Evolutionary conservation across 2,329 filamentous ascomycete genomes (phyloP).

Genomic region (Taxawa tesnikishii): DNA sequence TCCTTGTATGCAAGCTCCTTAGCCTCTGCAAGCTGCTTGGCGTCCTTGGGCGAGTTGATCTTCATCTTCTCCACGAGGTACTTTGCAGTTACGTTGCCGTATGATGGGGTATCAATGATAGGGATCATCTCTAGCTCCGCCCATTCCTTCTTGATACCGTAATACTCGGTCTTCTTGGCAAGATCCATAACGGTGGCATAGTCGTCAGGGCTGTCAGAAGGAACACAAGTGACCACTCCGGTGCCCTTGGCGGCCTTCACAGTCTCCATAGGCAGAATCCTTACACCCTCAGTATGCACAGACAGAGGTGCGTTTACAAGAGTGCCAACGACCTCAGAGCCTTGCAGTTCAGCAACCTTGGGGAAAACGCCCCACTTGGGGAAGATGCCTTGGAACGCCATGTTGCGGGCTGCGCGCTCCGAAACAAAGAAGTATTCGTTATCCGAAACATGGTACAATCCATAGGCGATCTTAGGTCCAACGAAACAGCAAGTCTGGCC

Average conservation of each 20-base stretch:
- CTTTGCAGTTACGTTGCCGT: constrained; percentile 73
- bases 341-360: constrained; percentile 61
- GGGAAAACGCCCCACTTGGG: constrained; percentile 63
- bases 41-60: constrained; percentile 92
- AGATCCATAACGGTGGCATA: constrained; percentile 82
- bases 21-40: constrained; percentile 78
- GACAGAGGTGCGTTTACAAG: constrained; percentile 82
- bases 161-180: constrained; percentile 90
- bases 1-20: constrained; percentile 97
- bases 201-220: constrained; percentile 91
- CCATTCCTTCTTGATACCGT: constrained; percentile 95
- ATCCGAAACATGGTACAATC: constrained; percentile 60
- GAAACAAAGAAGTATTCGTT: constrained; percentile 73
- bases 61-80: constrained; percentile 83
- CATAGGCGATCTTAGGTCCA: constrained; percentile 78
- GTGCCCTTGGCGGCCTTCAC: constrained; percentile 91
- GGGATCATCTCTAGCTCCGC: constrained; percentile 79
- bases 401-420: constrained; percentile 77
- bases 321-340: constrained; percentile 76
- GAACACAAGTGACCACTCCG: constrained; percentile 89
- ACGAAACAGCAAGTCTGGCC: constrained; percentile 95
- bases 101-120: constrained; percentile 79
- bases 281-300: constrained; percentile 67
- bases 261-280: constrained; percentile 89
- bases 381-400: constrained; percentile 88